Evolutionary conservation across 2,329 filamentous ascomycete species (phyloP), one percentile per base, ranked within the genome.

Genomic region (Pseudogymnoascus sp.): DNA sequence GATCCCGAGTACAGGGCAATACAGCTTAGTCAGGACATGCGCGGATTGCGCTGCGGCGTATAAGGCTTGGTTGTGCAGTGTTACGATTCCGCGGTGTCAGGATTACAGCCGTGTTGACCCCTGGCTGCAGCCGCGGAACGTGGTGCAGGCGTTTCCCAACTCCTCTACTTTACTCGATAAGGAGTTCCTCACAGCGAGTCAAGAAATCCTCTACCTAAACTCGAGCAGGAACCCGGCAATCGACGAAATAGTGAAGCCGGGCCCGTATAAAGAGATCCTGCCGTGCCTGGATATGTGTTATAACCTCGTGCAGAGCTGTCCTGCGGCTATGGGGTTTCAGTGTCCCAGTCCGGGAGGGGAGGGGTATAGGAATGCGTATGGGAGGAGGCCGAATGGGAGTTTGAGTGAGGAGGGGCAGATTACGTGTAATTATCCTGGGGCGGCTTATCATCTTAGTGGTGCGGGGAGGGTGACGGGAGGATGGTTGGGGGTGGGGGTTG

Each of bases 31-130:
- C 1, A 84, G 86, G 42, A 84, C 76, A 67, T 99, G 94, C 78
- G 74, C 78, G 44, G 83, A 95, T 74, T 99, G 94, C 75, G 84
- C 80, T 13, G 71, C 73, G 0, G 91, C 91, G 7, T 99, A 99
- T 81, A 97, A 95, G 74, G 81, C 86, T 70, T 99, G 94, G 94
- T 86, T 99, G 17, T 99, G 94, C 77, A 89, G 91, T 25, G 92
- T 97, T 29, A 89, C 86, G 13, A 94, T 99, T 65, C 94, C 94
- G 1, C 89, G 92, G 31, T 99, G 94, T 77, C 88, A 91, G 70
- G 93, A 97, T 76, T 94, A 90, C 69, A 84, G 81, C 59, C 84
- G 80, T 58, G 69, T 73, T 1, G 78, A 79, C 12, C 61, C 79
- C 1, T 74, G 79, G 66, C 75, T 73, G 8, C 83, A 86, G 64